A percentile compares a stretch with the other conserved stretches of the same genome.
These are phyloP conservation scores for Pharnaceum exiguum DNA, from an alignment of 148 eudicot species.

Conservation along the genomic window DNA sequence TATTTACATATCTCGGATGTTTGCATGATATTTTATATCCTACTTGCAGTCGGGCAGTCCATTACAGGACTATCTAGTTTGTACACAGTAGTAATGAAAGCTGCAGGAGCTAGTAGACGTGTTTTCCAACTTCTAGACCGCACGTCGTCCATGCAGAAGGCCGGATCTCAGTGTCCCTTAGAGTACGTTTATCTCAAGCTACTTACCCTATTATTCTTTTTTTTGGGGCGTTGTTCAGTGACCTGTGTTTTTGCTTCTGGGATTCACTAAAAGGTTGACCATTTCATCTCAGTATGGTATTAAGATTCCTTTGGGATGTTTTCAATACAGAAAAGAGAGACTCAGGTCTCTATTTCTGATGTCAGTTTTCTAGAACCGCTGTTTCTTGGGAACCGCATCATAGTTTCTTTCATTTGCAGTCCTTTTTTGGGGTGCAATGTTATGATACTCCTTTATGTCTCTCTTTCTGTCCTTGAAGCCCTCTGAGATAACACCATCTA, in stretches of 20 bases:
- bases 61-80: constrained; percentile 70
- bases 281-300: neutral
- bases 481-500: no score
- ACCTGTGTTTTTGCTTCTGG: neutral
- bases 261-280: neutral
- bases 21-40: neutral
- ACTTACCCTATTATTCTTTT: constrained; percentile 8
- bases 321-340: neutral
- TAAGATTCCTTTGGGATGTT: neutral
- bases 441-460: no score
- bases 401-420: no score
- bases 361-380: no score
- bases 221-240: neutral
- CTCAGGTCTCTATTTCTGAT: neutral
- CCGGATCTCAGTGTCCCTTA: constrained; percentile 74
- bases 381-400: no score
- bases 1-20: no score
- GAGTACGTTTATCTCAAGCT: constrained; percentile 36
- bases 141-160: constrained; percentile 58
- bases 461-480: no score
- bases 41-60: constrained; percentile 70
- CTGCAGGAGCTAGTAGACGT: constrained; percentile 97
- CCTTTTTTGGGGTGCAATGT: no score
- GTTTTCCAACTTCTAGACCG: constrained; percentile 93
- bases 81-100: constrained; percentile 89